Conservation (phyloP, 2,329 filamentous ascomycete genomes). For the Colletotrichum sp. region DNA sequence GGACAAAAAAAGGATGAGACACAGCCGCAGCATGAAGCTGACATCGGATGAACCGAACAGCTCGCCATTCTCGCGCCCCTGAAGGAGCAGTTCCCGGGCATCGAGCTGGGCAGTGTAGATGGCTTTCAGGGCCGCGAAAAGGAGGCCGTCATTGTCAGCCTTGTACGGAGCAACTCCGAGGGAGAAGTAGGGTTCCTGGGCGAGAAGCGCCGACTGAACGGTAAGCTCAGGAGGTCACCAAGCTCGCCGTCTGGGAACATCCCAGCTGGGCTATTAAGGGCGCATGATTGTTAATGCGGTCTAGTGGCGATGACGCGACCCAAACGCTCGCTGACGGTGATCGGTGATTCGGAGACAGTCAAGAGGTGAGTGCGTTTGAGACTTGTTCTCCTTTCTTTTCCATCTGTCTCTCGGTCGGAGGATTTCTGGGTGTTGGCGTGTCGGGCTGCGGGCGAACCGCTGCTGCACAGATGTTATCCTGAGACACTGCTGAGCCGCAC, state of each 20-base stretch:
- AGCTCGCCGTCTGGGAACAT: background rate
- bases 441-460: background rate
- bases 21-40: constrained; percentile 19
- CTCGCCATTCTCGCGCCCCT: constrained; percentile 80
- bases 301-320: constrained; percentile 97
- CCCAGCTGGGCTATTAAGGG: background rate
- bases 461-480: background rate
- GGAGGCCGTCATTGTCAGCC: constrained; percentile 89
- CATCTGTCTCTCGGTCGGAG: background rate
- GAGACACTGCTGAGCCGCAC: constrained; percentile 16
- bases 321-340: constrained; percentile 85
- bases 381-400: constrained; percentile 16
- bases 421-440: background rate
- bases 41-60: constrained; percentile 43
- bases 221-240: constrained; percentile 54
- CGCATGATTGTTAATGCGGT: constrained; percentile 31
- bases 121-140: constrained; percentile 98
- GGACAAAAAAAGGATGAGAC: background rate
- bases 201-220: constrained; percentile 91
- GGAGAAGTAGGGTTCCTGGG: constrained; percentile 91
- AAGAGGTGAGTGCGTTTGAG: constrained; percentile 68
- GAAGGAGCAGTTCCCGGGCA: constrained; percentile 80
- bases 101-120: constrained; percentile 96
- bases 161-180: constrained; percentile 90
- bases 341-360: constrained; percentile 94